Percentiles rank a stretch among this genome's conserved stretches.
Evolutionary conservation across 2,329 filamentous ascomycete species (phyloP).

Genomic region (Didymella exigua): DNA sequence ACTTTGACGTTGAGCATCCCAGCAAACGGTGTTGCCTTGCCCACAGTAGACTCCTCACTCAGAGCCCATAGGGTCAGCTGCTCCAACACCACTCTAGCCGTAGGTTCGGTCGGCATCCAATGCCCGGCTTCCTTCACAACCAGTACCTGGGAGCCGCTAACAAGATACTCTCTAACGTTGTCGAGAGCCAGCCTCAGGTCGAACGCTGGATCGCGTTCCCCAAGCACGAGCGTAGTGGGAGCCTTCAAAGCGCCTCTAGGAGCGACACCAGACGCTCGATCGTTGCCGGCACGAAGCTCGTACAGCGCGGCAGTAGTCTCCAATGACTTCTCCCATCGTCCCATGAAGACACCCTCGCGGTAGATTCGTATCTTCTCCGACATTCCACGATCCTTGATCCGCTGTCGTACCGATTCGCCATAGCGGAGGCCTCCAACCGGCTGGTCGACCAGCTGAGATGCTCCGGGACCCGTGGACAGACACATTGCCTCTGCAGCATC

Average conservation of each 20-base stretch:
- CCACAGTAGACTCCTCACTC: constrained; percentile 22
- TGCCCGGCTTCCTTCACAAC: constrained; percentile 58
- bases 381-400: constrained; percentile 54
- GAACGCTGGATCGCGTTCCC: constrained; percentile 58
- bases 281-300: constrained; percentile 42
- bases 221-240: constrained; percentile 60
- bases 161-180: constrained; percentile 59
- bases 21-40: constrained; percentile 29
- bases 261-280: constrained; percentile 26
- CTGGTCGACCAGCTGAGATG: constrained; percentile 49
- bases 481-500: constrained; percentile 57
- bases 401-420: constrained; percentile 49
- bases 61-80: constrained; percentile 45
- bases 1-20: constrained; percentile 28
- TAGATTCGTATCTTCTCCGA: constrained; percentile 60
- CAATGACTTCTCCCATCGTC: constrained; percentile 59
- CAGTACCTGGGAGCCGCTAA: constrained; percentile 57
- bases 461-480: constrained; percentile 58
- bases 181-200: constrained; percentile 57
- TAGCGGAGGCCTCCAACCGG: constrained; percentile 24
- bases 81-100: constrained; percentile 52
- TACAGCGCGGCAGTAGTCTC: constrained; percentile 57
- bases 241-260: constrained; percentile 57
- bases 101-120: constrained; percentile 57
- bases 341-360: constrained; percentile 54